A percentile compares a stretch with the other conserved stretches of the same genome.
phyloP scores from a whole-genome alignment of 495 filamentous ascomycete species.

The Lophiotrema nucula region DNA sequence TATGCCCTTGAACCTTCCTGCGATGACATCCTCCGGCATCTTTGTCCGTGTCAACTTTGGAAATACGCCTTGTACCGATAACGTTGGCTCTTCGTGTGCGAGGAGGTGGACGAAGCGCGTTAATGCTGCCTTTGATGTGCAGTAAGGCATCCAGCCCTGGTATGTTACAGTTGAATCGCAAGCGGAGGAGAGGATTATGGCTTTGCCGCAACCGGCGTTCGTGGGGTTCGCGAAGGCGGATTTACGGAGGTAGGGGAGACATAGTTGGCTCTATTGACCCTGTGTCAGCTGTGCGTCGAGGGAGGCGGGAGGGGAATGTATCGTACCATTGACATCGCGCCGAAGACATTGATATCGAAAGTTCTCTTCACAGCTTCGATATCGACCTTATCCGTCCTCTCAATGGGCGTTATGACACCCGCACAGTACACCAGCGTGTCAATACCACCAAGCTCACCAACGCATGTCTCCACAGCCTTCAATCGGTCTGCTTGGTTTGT shows the following conservation, averaged over 20 bases:
- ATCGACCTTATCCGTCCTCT: slow-evolving; percentile 6
- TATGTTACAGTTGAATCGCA: slow-evolving; percentile 4
- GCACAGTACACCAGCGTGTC: slow-evolving; percentile 11
- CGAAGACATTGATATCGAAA: slow-evolving; percentile 13
- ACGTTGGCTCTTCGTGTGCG: slow-evolving; percentile 9
- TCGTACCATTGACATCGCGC: slow-evolving; percentile 5
- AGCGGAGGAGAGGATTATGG: slow-evolving; percentile 3
- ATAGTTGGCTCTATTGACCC: slow-evolving; percentile 1
- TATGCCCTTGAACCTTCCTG: slow-evolving; percentile 7
- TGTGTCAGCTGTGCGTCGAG: no score
- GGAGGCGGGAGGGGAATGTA: no score
- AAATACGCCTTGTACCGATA: slow-evolving; percentile 12
- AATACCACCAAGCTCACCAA: background rate
- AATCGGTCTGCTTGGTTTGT: background rate
- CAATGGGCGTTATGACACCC: slow-evolving; percentile 12
- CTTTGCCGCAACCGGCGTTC: slow-evolving; percentile 8
- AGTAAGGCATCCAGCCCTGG: slow-evolving; percentile 12
- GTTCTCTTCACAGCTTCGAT: slow-evolving; percentile 10
- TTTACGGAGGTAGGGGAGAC: slow-evolving; percentile 6
- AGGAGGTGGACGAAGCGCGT: slow-evolving; percentile 5
- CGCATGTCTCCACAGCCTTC: slow-evolving; percentile 1
- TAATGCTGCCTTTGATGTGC: slow-evolving; percentile 9
- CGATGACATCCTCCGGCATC: slow-evolving; percentile 15
- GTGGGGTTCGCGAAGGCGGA: background rate
- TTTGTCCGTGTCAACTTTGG: slow-evolving; percentile 12